Percentiles rank a stretch among this genome's conserved stretches.
These are phyloP conservation scores for Sphaerulina musiva DNA, from an alignment of 2,329 filamentous ascomycete genomes.

Conservation along the genomic window DNA sequence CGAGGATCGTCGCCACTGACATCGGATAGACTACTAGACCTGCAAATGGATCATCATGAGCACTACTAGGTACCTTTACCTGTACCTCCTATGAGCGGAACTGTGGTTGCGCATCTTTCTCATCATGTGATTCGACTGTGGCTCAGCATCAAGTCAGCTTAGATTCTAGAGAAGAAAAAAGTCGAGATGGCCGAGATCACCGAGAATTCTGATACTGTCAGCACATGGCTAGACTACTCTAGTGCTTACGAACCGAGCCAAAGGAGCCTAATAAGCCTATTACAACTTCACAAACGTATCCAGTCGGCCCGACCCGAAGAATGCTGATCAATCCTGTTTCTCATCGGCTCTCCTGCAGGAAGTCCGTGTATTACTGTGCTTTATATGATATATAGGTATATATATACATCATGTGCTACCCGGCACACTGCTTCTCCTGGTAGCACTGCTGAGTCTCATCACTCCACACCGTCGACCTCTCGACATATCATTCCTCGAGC, in stretches of 20 bases:
- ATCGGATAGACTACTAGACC: not conserved
- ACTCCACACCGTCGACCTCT: not conserved
- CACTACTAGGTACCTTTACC: too few relatives aligned
- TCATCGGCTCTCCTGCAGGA: not conserved
- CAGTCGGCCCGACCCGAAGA: not conserved
- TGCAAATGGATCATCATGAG: not conserved
- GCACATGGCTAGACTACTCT: not conserved
- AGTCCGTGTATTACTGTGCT: too few relatives aligned
- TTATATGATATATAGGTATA: too few relatives aligned
- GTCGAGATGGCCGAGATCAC: not conserved
- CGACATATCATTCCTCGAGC: not conserved
- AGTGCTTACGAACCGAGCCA: too few relatives aligned
- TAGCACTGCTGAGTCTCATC: too few relatives aligned
- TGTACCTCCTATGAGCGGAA: too few relatives aligned
- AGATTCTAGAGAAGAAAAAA: too few relatives aligned
- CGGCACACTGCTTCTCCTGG: not conserved
- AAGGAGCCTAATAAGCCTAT: too few relatives aligned
- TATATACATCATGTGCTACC: too few relatives aligned
- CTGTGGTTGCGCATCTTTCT: too few relatives aligned
- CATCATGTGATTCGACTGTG: too few relatives aligned
- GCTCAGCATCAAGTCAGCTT: not conserved
- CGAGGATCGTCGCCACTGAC: conserved; percentile 4
- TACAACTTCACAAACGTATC: too few relatives aligned
- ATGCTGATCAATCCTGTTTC: not conserved
- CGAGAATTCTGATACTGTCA: not conserved